Evolutionary conservation across 1,284 basidiomycete genomes (phyloP).

Genomic region (Apiotrichum domesticum): DNA sequence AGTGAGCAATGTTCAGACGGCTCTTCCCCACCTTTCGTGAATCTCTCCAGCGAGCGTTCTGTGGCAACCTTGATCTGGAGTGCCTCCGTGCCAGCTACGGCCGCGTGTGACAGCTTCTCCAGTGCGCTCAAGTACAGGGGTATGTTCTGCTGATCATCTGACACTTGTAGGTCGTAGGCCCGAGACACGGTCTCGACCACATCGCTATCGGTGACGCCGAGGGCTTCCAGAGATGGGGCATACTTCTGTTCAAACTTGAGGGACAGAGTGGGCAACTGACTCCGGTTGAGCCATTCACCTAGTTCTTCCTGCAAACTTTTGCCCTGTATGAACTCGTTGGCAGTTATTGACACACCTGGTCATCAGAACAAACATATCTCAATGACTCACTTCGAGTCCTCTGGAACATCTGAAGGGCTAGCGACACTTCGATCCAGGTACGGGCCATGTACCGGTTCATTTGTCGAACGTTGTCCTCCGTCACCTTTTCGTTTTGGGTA

Average conservation of each 20-base stretch:
- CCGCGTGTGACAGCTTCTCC: slow-evolving; percentile 22
- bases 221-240: slow-evolving; percentile 5
- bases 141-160: slow-evolving; percentile 16
- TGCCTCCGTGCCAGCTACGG: slow-evolving; percentile 18
- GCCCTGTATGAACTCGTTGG: slow-evolving; percentile 4
- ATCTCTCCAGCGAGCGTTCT: slow-evolving; percentile 34
- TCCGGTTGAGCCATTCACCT: slow-evolving; percentile 6
- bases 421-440: slow-evolving; percentile 36
- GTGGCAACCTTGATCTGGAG: slow-evolving; percentile 32
- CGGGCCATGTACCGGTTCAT: slow-evolving; percentile 41
- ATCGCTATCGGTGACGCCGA: slow-evolving; percentile 29
- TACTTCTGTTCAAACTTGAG: slow-evolving; percentile 8
- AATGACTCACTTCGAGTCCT: slow-evolving; percentile 17
- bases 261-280: slow-evolving; percentile 1
- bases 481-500: slow-evolving; percentile 15
- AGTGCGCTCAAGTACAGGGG: slow-evolving; percentile 30
- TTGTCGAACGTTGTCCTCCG: slow-evolving; percentile 21
- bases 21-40: slow-evolving; percentile 21
- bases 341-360: neutral
- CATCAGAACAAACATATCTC: too few relatives aligned
- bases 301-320: slow-evolving; percentile 16
- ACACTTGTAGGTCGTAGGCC: slow-evolving; percentile 36
- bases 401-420: slow-evolving; percentile 22
- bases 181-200: slow-evolving; percentile 20
- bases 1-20: slow-evolving; percentile 7